These are phyloP conservation scores for Monilinia fructicola DNA, from an alignment of 2,329 filamentous ascomycete genomes.

Conservation along the genomic window DNA sequence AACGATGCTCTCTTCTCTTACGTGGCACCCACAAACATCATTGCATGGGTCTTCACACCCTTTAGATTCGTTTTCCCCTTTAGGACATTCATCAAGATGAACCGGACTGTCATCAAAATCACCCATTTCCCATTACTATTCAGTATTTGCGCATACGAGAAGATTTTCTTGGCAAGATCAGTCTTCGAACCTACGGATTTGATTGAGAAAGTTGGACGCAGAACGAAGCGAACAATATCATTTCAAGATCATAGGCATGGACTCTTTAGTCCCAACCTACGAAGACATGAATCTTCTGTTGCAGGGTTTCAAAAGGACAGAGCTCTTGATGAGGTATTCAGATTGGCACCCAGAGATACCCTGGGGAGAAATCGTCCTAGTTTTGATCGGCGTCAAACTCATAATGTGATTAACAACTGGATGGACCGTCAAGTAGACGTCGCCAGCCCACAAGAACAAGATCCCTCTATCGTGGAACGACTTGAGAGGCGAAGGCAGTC, in stretches of 20 bases:
- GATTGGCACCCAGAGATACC: constrained; percentile 65
- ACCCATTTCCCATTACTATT: constrained; percentile 89
- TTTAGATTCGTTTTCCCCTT: constrained; percentile 78
- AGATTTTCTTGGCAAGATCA: constrained; percentile 69
- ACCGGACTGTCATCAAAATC: constrained; percentile 86
- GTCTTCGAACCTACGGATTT: constrained; percentile 84
- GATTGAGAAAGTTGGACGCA: constrained; percentile 66
- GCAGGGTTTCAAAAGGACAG: constrained; percentile 86
- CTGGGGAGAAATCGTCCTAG: constrained; percentile 59
- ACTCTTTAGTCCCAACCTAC: constrained; percentile 70
- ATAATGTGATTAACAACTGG: constrained; percentile 83
- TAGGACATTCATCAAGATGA: constrained; percentile 77
- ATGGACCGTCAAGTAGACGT: constrained; percentile 70
- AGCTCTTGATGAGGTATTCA: constrained; percentile 88
- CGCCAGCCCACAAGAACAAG: constrained; percentile 58
- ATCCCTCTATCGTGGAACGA: constrained; percentile 56
- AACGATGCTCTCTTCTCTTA: constrained; percentile 97
- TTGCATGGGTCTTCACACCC: constrained; percentile 86
- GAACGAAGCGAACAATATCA: constrained; percentile 52
- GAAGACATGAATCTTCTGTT: constrained; percentile 81
- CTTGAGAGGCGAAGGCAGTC: constrained; percentile 49
- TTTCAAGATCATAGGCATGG: constrained; percentile 55
- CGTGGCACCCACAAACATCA: constrained; percentile 84
- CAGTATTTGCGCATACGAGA: constrained; percentile 84
- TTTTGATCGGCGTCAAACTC: constrained; percentile 69